Percentiles rank a stretch among this genome's conserved stretches.
phyloP scores from a whole-genome alignment of 2,329 filamentous ascomycete genomes.

The Fusarium globosum region DNA sequence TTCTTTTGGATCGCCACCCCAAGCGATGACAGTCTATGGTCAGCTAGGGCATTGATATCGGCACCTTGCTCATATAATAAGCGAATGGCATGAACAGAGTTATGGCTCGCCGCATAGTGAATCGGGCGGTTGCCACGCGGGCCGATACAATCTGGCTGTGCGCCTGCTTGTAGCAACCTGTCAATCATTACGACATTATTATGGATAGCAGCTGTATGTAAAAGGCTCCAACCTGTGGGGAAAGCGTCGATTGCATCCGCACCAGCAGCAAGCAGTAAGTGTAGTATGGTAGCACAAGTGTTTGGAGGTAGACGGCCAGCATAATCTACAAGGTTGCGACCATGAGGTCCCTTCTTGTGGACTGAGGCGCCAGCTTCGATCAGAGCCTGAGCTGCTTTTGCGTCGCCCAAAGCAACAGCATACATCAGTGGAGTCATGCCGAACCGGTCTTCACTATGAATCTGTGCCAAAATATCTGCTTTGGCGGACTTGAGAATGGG shows the following conservation, averaged over 20 bases:
- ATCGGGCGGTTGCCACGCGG: not conserved
- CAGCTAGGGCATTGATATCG: not conserved
- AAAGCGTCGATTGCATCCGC: rapidly evolving
- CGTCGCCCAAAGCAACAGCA: not conserved
- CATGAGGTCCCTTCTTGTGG: not conserved
- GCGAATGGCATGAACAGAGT: not conserved
- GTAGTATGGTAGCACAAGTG: not conserved
- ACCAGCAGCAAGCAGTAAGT: not conserved
- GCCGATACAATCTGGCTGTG: not conserved
- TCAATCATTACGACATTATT: not conserved
- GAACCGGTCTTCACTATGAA: not conserved
- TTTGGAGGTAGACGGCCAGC: rapidly evolving
- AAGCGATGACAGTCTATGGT: not conserved
- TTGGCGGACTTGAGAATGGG: not conserved
- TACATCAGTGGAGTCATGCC: not conserved
- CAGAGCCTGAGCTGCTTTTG: not conserved
- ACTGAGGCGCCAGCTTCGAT: not conserved
- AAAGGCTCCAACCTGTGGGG: not conserved
- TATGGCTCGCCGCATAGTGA: not conserved
- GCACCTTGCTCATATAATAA: not conserved
- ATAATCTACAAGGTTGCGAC: not conserved
- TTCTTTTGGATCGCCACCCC: not conserved
- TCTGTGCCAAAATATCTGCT: not conserved
- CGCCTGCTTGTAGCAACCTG: rapidly evolving
- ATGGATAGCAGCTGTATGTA: not conserved